Evolutionary conservation across 2,329 filamentous ascomycete genomes (phyloP).

Genomic region (Monosporascus sp.): DNA sequence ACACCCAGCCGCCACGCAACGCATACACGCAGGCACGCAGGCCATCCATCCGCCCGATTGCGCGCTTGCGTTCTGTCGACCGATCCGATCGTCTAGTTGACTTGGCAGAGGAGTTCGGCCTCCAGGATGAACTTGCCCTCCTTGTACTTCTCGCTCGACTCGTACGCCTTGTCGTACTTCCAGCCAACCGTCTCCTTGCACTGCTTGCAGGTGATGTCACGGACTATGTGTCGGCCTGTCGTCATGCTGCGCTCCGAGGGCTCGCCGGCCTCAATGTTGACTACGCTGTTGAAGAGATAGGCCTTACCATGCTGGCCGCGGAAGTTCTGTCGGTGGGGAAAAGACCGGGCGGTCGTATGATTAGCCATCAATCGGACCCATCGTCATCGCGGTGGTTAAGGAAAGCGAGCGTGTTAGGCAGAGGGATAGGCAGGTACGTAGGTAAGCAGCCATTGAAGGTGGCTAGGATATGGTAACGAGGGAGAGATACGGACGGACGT

Average conservation of each 20-base stretch:
- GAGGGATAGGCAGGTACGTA: neutral
- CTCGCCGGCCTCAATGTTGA: constrained; percentile 81
- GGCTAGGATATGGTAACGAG: neutral
- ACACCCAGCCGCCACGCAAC: no score
- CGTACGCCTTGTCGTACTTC: constrained; percentile 98
- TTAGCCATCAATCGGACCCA: no score
- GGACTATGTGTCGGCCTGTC: constrained; percentile 87
- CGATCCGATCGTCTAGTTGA: constrained; percentile 42
- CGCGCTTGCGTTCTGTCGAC: no score
- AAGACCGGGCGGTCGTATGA: no score
- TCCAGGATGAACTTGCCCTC: constrained; percentile 98
- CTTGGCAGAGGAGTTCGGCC: constrained; percentile 79
- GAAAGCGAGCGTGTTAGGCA: neutral
- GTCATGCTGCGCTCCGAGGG: constrained; percentile 97
- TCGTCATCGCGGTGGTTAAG: neutral
- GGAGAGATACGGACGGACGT: neutral
- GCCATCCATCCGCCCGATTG: no score
- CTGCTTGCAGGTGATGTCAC: constrained; percentile 86
- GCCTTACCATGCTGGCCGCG: constrained; percentile 97
- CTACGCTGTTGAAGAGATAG: constrained; percentile 90
- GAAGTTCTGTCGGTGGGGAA: constrained; percentile 66
- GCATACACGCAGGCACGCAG: no score
- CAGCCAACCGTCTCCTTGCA: constrained; percentile 92
- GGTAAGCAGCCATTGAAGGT: neutral
- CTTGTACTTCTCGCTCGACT: constrained; percentile 92